Base-by-base conservation (phyloP, 2,329 filamentous ascomycete genomes). In the Paraphaeosphaeria sporulosa region DNA sequence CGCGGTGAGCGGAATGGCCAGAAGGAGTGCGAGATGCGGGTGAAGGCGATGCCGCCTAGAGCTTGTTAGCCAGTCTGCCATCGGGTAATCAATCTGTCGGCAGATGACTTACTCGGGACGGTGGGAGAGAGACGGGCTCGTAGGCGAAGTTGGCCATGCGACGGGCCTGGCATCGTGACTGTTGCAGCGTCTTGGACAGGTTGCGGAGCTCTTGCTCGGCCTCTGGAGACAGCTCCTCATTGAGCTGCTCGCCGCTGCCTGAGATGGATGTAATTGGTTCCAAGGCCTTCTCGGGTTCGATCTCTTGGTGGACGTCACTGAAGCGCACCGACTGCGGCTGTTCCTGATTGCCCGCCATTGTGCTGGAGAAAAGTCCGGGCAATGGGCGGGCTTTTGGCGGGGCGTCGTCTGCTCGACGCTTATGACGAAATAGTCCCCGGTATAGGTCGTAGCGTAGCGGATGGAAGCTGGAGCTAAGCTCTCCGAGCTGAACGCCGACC, bases 91-190 rank as follows among this genome's bases (percentile, higher is more conserved):
- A 55, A 42, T 17, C 44, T 78, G 78, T 55, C 79, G 79, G 65
- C 10, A 48, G 59, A 85, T 32, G n/a, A 86, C 90, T 79, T 88
- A 94, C 92, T 80, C 92, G 87, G 48, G 92, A 94, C 34, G 87
- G 85, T 40, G 95, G 94, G 55, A 98, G 84, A 38, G 95, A 98
- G 64, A 97, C 89, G 36, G 94, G 90, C 76, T 97, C 94, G 73
- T 94, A 98, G 46, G 90, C 89, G 79, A 93, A 96, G 74, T 93
- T 92, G 74, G 90, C 91, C 83, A 96, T 87, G 64, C 94, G 88
- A 59, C 88, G 86, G 70, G 94, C 90, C 80, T 97, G 94, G 62
- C 97, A 84, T 69, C 90, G 88, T 49, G 89, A 86, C 63, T 88
- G 87, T 65, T 93, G 90, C 27, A 96, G 82, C 25, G 87, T 89